Evolutionary conservation across 108 stramenopile genomes (phyloP).

Genomic region (Cyclostephanos tholiformis): DNA sequence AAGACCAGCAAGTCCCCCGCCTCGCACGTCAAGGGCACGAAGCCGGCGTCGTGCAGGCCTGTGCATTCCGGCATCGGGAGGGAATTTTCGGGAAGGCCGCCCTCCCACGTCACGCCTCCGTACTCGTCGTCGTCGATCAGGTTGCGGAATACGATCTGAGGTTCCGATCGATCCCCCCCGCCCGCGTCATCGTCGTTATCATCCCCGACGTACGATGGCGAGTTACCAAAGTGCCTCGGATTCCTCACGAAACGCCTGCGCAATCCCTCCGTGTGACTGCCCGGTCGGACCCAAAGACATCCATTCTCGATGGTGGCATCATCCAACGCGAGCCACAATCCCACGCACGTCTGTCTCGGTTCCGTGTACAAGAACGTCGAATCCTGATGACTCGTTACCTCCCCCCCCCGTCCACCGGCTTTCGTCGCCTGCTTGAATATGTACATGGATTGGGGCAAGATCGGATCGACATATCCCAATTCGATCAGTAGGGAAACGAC

Average conservation of each 20-base stretch:
- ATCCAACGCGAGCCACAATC: constrained; percentile 93
- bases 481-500: constrained; percentile 58
- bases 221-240: constrained; percentile 63
- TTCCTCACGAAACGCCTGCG: constrained; percentile 84
- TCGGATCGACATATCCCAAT: constrained; percentile 84
- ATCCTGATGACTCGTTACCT: constrained; percentile 93
- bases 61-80: constrained; percentile 41
- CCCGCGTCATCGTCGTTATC: constrained; percentile 18
- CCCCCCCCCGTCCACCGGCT: constrained; percentile 61
- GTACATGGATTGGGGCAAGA: constrained; percentile 94
- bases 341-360: constrained; percentile 88
- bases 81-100: constrained; percentile 56
- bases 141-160: constrained; percentile 53
- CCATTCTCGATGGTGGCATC: constrained; percentile 92
- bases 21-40: constrained; percentile 84
- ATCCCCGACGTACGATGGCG: constrained; percentile 21
- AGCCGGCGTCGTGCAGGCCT: constrained; percentile 69
- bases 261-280: constrained; percentile 78
- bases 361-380: constrained; percentile 90
- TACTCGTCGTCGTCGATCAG: constrained; percentile 22
- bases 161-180: constrained; percentile 31
- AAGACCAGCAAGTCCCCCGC: constrained; percentile 89
- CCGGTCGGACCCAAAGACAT: constrained; percentile 91
- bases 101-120: constrained; percentile 65
- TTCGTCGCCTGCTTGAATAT: constrained; percentile 86